Percentiles rank a stretch among this genome's conserved stretches.
Evolutionary conservation across 441 rosid species (phyloP).

Genomic region (Populus hybrid): DNA sequence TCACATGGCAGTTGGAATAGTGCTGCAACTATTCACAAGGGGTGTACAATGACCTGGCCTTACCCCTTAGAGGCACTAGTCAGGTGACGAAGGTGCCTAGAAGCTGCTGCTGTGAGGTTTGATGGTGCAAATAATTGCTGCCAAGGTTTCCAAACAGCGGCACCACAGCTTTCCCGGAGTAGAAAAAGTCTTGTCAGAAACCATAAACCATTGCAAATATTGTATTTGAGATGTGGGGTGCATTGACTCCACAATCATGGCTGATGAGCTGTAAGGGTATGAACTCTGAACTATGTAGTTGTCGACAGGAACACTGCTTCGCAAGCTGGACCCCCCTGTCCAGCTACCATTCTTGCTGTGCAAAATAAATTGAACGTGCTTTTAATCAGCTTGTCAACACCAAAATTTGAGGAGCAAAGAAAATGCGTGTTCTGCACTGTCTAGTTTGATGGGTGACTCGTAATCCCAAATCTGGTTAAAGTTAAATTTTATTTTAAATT

Average conservation of each 20-base stretch:
- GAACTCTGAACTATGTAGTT: background rate
- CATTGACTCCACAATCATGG: background rate
- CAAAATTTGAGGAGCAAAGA: background rate
- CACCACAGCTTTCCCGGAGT: background rate
- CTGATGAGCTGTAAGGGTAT: conserved; percentile 23
- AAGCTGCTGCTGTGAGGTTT: background rate
- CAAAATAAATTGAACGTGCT: conserved; percentile 25
- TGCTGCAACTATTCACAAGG: background rate
- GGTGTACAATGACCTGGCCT: background rate
- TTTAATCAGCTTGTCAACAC: conserved; percentile 15
- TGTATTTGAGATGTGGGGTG: background rate
- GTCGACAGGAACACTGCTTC: conserved; percentile 22
- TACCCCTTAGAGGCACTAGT: background rate
- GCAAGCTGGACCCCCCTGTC: conserved; percentile 24
- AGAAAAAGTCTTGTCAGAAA: background rate
- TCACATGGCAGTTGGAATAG: background rate
- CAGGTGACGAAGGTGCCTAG: conserved; percentile 4
- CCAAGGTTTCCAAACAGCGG: background rate
- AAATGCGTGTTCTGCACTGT: background rate
- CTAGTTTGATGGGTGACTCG: background rate
- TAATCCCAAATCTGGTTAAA: too few relatives aligned
- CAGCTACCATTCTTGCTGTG: conserved; percentile 26
- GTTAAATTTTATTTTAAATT: too few relatives aligned
- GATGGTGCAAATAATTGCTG: conserved; percentile 1
- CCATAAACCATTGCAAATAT: background rate